Base-by-base conservation (phyloP, 345 rosid genomes). In the Excoecaria cochinchinensis region DNA sequence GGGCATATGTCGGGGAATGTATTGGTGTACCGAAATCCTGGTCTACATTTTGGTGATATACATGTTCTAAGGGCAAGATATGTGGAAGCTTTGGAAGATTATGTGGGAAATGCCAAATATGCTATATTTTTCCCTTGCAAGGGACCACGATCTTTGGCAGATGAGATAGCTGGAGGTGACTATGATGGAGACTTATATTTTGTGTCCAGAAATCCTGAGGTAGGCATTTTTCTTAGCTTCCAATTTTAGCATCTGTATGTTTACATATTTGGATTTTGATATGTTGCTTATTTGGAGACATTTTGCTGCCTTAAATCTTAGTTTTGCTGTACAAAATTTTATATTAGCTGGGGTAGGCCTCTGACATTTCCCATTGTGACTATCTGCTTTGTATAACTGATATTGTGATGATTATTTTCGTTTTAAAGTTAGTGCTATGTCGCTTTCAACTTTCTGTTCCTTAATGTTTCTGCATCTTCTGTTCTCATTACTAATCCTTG, bases 11-110 rank as follows among this genome's bases (percentile, higher is more conserved):
- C 93, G 3, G 98, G 97, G 52, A 74, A 86, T 59, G 97, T 94
- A 5, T 62, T 94, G 68, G 98, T 94, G 63, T 94, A 89, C 72
- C 83, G 92, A 12, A 80, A 92, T 77, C 97, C 97, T 50, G 99
- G 99, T 59, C 8, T 88, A 50, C 97, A 94, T 80, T 87, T 92
- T 31, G 97, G 99, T 51, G 99, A 94, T 83, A 78, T 92, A 74
- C 99, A 91, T 77, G 51, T 91, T 0, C 72, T 92, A 0, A 86
- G 79, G 47, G 97, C 97, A 42, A 89, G 62, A 22, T 90, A 89
- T 76, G 87, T 90, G 67, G 57, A 84, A 76, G 83, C 77, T n/a
- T 53, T 94, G 62, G 84, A 89, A 47, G 84, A 84, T 46, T 84
- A 50, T 76, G 87, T 86, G 0, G 99, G 98, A 48, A 86, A 84